Evolutionary conservation across 768 basidiomycete genomes (phyloP).

Genomic region (Tricholoma saponaceum): DNA sequence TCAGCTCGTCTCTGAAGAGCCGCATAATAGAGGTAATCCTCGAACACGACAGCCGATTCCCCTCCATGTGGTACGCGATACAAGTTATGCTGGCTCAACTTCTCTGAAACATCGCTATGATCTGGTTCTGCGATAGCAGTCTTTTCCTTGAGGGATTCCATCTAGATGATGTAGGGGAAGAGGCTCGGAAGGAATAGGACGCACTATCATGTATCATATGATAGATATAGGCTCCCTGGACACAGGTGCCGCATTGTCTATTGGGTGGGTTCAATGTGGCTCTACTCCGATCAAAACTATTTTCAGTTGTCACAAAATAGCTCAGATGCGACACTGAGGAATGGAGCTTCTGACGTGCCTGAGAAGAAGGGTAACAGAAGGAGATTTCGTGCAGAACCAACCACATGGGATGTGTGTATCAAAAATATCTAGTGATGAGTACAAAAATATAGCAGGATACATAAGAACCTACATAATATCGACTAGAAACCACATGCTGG

Average conservation of each 20-base stretch:
- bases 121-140: neutral
- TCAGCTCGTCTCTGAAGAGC: slow-evolving; percentile 32
- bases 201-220: neutral
- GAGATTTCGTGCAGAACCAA: no score
- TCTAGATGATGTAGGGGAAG: neutral
- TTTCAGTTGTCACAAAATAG: neutral
- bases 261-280: no score
- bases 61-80: neutral
- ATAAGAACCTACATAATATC: no score
- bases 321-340: no score
- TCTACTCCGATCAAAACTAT: neutral
- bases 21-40: slow-evolving; percentile 35
- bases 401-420: no score
- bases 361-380: neutral
- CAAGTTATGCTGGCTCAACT: neutral
- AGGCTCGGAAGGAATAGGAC: neutral
- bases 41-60: slow-evolving; percentile 19
- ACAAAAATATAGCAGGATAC: no score
- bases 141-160: neutral
- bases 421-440: no score
- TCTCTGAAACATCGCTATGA: neutral
- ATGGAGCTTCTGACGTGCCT: neutral
- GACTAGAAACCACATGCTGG: no score
- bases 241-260: neutral
- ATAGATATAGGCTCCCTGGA: neutral